Evolutionary conservation across 495 filamentous ascomycete genomes (phyloP), one percentile per base, ranked within the genome.

Genomic region (Tuber indicum): DNA sequence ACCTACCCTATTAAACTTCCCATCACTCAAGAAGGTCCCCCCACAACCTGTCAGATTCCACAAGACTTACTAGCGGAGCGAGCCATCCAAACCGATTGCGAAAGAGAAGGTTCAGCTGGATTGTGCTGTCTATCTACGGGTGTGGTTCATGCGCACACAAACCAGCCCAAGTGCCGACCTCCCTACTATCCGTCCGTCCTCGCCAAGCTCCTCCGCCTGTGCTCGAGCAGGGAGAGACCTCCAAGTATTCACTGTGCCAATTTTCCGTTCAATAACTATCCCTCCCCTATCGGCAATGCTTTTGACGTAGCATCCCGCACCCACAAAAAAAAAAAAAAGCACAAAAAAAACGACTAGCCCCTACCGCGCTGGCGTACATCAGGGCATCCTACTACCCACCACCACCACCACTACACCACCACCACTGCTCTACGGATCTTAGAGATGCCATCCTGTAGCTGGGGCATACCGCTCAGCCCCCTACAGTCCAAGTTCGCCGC

Each of bases 401-500:
- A 62, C n/a, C 1, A 10, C 10, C 58, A 32, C 58, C 26, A 66
- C 58, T 26, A 2, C 58, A 66, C 26, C 26, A 58, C 49, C 10
- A 26, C 23, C 10, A 36, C 58, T 52, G 17, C 23, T 52, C 47
- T 36, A 66, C 26, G 14, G 58, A 66, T 14, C 12, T 66, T 19
- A 36, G 58, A 66, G 32, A 66, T 66, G 58, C 26, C 58, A 66
- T 66, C 58, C 58, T 66, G 58, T 66, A 66, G 26, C 14, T 66
- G 58, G 58, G 58, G 58, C 58, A 14, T 66, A 17, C 58, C 58
- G 32, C 84, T 86, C 76, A 84, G 85, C 78, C 85, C 84, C 79
- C 84, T 88, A 77, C 87, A 87, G 86, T 87, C 85, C 79, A 87
- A 86, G 79, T 85, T 90, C 76, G 85, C 84, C 81, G 87, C 88